phyloP scores from a whole-genome alignment of 129 eudicot species.

The Mikania micrantha region DNA sequence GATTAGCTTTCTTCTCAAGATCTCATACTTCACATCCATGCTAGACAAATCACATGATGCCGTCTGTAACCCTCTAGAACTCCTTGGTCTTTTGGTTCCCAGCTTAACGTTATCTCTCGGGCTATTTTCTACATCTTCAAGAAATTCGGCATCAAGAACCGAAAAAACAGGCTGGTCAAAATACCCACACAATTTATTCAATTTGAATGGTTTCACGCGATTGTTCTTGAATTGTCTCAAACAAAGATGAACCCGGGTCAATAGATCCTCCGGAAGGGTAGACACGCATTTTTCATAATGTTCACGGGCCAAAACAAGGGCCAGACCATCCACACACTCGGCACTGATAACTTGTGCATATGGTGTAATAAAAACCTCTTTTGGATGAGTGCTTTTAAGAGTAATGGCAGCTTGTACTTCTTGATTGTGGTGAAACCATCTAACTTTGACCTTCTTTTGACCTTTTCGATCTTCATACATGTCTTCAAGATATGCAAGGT shows the following conservation, averaged over 20 bases:
- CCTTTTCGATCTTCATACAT: slow-evolving; percentile 91
- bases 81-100: slow-evolving; percentile 73
- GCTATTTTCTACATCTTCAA: slow-evolving; percentile 50
- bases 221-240: slow-evolving; percentile 69
- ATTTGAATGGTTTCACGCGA: slow-evolving; percentile 69
- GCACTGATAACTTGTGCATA: slow-evolving; percentile 90
- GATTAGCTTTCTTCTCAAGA: slow-evolving; percentile 27
- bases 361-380: slow-evolving; percentile 96
- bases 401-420: slow-evolving; percentile 73
- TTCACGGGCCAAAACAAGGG: slow-evolving; percentile 74
- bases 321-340: slow-evolving; percentile 95
- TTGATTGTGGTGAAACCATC: slow-evolving; percentile 92
- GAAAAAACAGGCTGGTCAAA: slow-evolving; percentile 77
- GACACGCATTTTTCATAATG: slow-evolving; percentile 70
- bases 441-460: slow-evolving; percentile 93
- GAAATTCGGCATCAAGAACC: slow-evolving; percentile 46
- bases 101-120: slow-evolving; percentile 40
- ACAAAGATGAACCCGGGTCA: slow-evolving; percentile 75
- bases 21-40: slow-evolving; percentile 43
- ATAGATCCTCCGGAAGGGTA: slow-evolving; percentile 50
- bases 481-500: slow-evolving; percentile 92
- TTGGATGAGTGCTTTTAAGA: slow-evolving; percentile 69
- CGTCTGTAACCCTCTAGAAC: slow-evolving; percentile 41
- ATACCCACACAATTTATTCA: slow-evolving; percentile 88
- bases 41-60: slow-evolving; percentile 22